phyloP scores from a whole-genome alignment of 192 early-diverging fungal genomes.

The Lobosporangium transversale region DNA sequence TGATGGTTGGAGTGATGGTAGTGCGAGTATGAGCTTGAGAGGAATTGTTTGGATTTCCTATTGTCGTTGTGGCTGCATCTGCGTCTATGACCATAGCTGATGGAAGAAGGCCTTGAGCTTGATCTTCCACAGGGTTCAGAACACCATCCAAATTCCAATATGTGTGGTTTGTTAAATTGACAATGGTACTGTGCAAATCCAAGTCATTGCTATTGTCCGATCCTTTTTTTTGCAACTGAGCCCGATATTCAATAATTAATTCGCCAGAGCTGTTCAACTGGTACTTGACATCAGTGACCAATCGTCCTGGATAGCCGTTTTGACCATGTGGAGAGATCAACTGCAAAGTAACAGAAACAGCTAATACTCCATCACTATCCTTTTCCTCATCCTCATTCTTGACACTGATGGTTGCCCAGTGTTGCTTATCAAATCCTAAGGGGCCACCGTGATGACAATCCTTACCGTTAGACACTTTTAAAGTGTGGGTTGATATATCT shows the following conservation, averaged over 20 bases:
- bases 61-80: background rate
- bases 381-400: slow-evolving; percentile 2
- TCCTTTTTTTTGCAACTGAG: slow-evolving; percentile 48
- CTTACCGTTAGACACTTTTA: slow-evolving; percentile 74
- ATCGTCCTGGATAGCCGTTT: slow-evolving; percentile 80
- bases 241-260: slow-evolving; percentile 61
- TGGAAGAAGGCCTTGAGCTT: background rate
- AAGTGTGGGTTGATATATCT: slow-evolving; percentile 39
- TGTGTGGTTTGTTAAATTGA: slow-evolving; percentile 88
- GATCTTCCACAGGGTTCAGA: slow-evolving; percentile 56
- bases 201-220: background rate
- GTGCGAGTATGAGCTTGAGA: too few species aligned
- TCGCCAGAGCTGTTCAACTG: slow-evolving; percentile 64
- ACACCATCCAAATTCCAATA: slow-evolving; percentile 91
- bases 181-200: slow-evolving; percentile 60
- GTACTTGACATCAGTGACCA: slow-evolving; percentile 70
- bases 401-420: slow-evolving; percentile 63
- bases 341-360: slow-evolving; percentile 61
- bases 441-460: slow-evolving; percentile 87
- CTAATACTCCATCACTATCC: background rate
- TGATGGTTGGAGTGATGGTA: slow-evolving; percentile 49
- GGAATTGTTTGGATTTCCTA: slow-evolving; percentile 5
- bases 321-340: slow-evolving; percentile 76
- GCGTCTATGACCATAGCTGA: background rate
- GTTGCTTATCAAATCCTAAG: slow-evolving; percentile 78